Percentiles rank a stretch among this genome's conserved stretches.
Evolutionary conservation across 1,284 basidiomycete species (phyloP).

Genomic region (Grifola frondosa): DNA sequence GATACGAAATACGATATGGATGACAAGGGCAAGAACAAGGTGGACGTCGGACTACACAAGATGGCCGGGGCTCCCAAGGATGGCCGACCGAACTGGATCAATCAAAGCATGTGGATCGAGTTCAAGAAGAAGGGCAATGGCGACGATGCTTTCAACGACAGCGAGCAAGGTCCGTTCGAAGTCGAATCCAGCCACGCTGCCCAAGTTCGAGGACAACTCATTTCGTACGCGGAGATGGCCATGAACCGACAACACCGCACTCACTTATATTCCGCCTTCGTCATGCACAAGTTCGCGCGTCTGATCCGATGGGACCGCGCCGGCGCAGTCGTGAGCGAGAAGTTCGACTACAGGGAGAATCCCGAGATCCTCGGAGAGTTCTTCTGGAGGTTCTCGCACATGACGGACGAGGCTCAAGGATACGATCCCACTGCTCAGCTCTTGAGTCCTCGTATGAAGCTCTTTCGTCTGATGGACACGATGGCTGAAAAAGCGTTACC

Average conservation of each 20-base stretch:
- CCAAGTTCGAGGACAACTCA: too few relatives aligned
- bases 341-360: not conserved
- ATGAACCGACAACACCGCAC: conserved; percentile 2
- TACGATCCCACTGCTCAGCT: not conserved
- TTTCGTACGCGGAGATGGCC: too few relatives aligned
- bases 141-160: too few relatives aligned
- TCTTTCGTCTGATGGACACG: too few relatives aligned
- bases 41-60: conserved; percentile 6
- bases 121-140: too few relatives aligned
- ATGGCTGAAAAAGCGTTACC: too few relatives aligned
- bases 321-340: not conserved
- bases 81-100: too few relatives aligned
- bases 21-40: not conserved
- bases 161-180: too few relatives aligned
- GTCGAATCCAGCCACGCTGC: too few relatives aligned
- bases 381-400: not conserved
- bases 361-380: not conserved
- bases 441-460: too few relatives aligned
- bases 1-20: not conserved
- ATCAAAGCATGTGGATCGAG: too few relatives aligned
- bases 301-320: conserved; percentile 1
- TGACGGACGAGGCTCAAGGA: not conserved
- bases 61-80: not conserved
- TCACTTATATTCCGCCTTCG: not conserved
- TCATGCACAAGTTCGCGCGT: not conserved